Percentiles rank a stretch among this genome's conserved stretches.
Evolutionary conservation across 2,329 filamentous ascomycete species (phyloP).

Genomic region (Pseudogymnoascus sp.): DNA sequence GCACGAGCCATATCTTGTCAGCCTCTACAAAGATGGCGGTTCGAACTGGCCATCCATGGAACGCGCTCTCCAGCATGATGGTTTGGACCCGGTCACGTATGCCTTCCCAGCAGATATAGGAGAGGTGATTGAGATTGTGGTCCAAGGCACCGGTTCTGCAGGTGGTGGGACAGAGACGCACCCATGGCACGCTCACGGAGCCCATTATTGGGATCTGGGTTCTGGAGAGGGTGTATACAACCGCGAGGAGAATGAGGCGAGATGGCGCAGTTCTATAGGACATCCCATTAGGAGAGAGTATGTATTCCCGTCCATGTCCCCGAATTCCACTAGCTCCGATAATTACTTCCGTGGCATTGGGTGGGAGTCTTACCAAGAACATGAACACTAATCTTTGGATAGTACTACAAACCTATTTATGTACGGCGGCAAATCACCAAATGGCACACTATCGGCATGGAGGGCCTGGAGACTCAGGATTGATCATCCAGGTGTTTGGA

Average conservation of each 20-base stretch:
- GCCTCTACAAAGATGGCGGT: constrained; percentile 35
- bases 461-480: constrained; percentile 43
- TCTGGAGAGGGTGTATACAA: constrained; percentile 40
- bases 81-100: constrained; percentile 36
- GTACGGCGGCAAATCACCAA: constrained; percentile 27
- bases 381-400: background rate
- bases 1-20: constrained; percentile 37
- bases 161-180: constrained; percentile 32
- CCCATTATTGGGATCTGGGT: constrained; percentile 35
- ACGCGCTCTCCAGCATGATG: constrained; percentile 34
- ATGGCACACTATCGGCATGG: constrained; percentile 33
- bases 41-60: constrained; percentile 35
- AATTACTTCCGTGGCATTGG: background rate
- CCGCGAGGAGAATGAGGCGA: constrained; percentile 33
- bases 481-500: constrained; percentile 40
- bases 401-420: constrained; percentile 39
- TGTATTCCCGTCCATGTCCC: background rate
- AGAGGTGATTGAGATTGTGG: constrained; percentile 41
- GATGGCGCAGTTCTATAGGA: background rate
- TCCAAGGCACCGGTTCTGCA: constrained; percentile 36
- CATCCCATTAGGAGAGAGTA: constrained; percentile 4
- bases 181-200: constrained; percentile 28
- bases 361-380: background rate
- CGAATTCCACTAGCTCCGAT: background rate
- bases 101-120: constrained; percentile 38